phyloP scores from a whole-genome alignment of 2,329 filamentous ascomycete genomes.

The Sphaceloma murrayae region DNA sequence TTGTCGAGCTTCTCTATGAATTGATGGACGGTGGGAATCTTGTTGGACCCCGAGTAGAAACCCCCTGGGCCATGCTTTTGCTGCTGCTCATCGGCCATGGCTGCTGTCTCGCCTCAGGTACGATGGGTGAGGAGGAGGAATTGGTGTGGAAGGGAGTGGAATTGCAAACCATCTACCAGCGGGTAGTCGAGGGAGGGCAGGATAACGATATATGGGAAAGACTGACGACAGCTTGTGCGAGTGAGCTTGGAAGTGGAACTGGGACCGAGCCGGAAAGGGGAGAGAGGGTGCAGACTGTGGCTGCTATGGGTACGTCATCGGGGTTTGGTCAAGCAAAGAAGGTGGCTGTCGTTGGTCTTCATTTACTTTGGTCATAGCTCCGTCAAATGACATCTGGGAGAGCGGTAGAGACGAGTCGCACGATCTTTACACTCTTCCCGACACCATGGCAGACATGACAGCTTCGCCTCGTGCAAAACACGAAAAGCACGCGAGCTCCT shows the following conservation, averaged over 20 bases:
- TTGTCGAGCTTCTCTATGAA: slow-evolving; percentile 70
- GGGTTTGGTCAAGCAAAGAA: neutral
- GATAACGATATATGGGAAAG: slow-evolving; percentile 6
- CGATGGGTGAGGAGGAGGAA: no score
- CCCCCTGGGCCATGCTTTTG: slow-evolving; percentile 46
- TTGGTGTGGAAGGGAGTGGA: neutral
- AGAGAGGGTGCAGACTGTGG: slow-evolving; percentile 3
- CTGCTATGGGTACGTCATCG: slow-evolving; percentile 14
- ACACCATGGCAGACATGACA: neutral
- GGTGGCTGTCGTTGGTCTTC: no score
- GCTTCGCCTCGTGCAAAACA: neutral
- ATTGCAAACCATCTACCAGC: no score
- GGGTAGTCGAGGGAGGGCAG: no score
- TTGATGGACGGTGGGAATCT: slow-evolving; percentile 77
- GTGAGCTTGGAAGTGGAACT: slow-evolving; percentile 14
- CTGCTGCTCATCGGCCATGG: slow-evolving; percentile 35
- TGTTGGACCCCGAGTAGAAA: slow-evolving; percentile 75
- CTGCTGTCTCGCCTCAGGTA: no score
- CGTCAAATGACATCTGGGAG: no score
- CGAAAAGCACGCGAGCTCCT: neutral
- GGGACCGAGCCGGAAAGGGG: slow-evolving; percentile 1
- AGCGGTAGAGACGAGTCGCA: no score
- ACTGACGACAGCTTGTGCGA: slow-evolving; percentile 3
- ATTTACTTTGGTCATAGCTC: no score
- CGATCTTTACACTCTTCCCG: neutral